Evolutionary conservation across 2,329 filamentous ascomycete species (phyloP), one percentile per base, ranked within the genome.

Genomic region (Monilinia fructigena): DNA sequence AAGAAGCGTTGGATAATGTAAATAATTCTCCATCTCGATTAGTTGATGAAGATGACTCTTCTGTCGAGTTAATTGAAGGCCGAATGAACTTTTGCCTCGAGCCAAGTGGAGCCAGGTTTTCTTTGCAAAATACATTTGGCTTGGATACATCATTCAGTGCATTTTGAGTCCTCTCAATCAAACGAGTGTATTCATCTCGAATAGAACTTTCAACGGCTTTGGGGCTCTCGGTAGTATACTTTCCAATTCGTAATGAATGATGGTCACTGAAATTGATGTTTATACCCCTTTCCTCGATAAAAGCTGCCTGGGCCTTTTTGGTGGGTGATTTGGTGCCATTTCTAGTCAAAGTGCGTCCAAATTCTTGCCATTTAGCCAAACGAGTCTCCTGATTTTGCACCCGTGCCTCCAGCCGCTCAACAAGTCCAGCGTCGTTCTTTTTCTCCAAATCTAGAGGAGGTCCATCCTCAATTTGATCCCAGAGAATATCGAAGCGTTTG

Each of bases 281-380:
- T 52, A 85, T 80, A 68, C 75, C 64, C 67, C 68, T 42, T 65
- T 65, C 26, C 8, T 66, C 59, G 16, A 47, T 20, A 4, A 6
- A 26, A 56, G 28, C 31, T 2, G 52, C 6, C 45, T 48, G 56
- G 20, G 63, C 52, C 69, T 75, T 35, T 69, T 69, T 66, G 23
- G 77, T 78, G 4, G 65, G 60, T 28, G 71, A 68, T 35, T 69
- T 69, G 12, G 66, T 52, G 23, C 45, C 58, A 31, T 64, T 62
- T 31, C 69, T 72, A 14, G 67, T 67, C 11, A 76, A 62, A 16
- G 63, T 71, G 70, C 80, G 78, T 68, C 85, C 81, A 68, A 92
- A 92, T n/a, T 81, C 81, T 71, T 89, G 84, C 93, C 92, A 96
- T 75, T 84, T 87, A 63, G 85, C 82, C 38, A 97, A 77, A 50